Evolutionary conservation across 2,329 filamentous ascomycete genomes (phyloP), one percentile per base, ranked within the genome.

Genomic region (Fusarium pininemorale): DNA sequence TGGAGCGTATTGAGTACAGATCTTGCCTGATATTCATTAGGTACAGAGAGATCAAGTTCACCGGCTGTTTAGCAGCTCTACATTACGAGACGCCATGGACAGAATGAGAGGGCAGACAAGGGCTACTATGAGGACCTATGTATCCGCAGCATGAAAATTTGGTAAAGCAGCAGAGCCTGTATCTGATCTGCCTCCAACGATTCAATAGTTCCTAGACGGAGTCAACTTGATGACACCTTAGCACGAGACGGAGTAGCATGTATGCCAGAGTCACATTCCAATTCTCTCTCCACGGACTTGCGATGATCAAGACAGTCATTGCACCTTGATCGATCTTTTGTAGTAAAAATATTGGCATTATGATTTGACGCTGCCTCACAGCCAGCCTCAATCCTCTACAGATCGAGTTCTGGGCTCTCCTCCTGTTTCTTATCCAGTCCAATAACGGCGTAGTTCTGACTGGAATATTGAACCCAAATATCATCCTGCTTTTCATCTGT

Each of bases 401-500:
- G 39, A 24, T 45, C 54, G 8, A 16, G 6, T n/a, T 35, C 54
- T 32, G 18, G 13, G 14, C 22, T 11, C n/a, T 41, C 16, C 6
- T 16, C 20, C 15, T 13, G 15, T 10, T 12, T n/a, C 24, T 59
- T 30, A 15, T 11, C 15, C 15, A 60, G 22, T n/a, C 61, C 61
- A 42, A 41, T 5, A 8, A 64, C 5, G 16, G 55, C 60, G 14
- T 64, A 61, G 18, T 61, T 64, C 20, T 38, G 42, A 32, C 61
- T 64, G 35, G 24, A 42, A 37, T 50, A 64, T 24, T 39, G 20
- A 24, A 50, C 13, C 11, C 16, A 12, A 30, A 50, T 13, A 10
- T 24, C 20, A 3, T 50, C 14, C 10, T 24, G 28, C 15, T 30
- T 32, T 6, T n/a, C 24, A 28, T 61, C 28, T 10, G 26, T 61